Evolutionary conservation across 495 filamentous ascomycete genomes (phyloP), one percentile per base, ranked within the genome.

Genomic region (Hypoxylon trugodes): DNA sequence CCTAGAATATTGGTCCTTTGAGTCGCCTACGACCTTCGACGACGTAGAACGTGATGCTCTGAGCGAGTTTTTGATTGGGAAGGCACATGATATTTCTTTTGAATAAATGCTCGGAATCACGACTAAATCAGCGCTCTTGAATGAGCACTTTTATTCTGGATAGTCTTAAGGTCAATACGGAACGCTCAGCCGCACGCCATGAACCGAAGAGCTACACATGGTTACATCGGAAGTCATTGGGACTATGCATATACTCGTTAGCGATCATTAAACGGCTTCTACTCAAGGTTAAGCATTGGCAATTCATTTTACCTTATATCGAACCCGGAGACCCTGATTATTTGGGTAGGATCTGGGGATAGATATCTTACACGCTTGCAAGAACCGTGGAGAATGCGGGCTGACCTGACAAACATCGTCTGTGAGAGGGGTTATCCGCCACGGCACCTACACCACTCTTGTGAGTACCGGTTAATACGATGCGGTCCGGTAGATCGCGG

Each of bases 381-480:
- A 51, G 38, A 4, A 21, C 18, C 30, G 21, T 25, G 52, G 37
- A 25, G 28, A 21, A 63, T 16, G n/a, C n/a, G n/a, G 22, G 26
- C 59, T 51, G 21, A 26, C 26, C n/a, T 38, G 21, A 25, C 46
- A 24, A 64, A 42, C 10, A 36, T 49, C 22, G 46, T 33, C 32
- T 38, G 38, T 19, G 45, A 45, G 50, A 50, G 52, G 61, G 61
- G 61, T 32, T 64, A 21, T n/a, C 52, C 38, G 26, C 30, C 33
- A 25, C 45, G 36, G 13, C 13, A 40, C 32, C 1, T 41, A 18
- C 12, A 42, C 12, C n/a, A 37, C 13, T 43, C 18, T 38, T 33
- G 9, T 49, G 15, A 38, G 25, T 15, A 12, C 61, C 61, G 61
- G 61, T 45, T 64, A 64, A 64, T 64, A 52, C 46, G 25, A 22